phyloP scores from a whole-genome alignment of 139 green algal genomes.

The Ulvella scutata region DNA sequence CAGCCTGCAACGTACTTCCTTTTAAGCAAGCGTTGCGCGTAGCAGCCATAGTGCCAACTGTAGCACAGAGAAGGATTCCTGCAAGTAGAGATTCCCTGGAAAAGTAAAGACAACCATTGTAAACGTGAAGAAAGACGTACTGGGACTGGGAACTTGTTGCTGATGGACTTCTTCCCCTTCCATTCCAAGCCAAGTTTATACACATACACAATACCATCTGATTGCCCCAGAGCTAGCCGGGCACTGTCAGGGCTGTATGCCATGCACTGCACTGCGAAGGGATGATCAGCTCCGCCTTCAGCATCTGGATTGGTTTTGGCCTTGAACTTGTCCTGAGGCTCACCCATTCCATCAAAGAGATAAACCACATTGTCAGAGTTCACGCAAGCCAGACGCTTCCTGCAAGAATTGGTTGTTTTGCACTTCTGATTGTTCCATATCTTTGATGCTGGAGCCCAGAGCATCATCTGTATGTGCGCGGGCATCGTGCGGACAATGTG shows the following conservation, averaged over 20 bases:
- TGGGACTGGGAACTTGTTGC: conserved; percentile 59
- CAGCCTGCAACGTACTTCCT: too few species aligned
- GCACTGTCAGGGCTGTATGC: conserved; percentile 65
- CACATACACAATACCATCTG: conserved; percentile 76
- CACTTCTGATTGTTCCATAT: too few species aligned
- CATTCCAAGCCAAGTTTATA: conserved; percentile 55
- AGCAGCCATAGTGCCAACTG: too few species aligned
- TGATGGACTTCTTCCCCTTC: conserved; percentile 74
- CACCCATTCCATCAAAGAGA: conserved; percentile 66
- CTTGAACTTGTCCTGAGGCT: conserved; percentile 70
- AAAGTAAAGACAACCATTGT: too few species aligned
- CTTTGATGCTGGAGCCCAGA: too few species aligned
- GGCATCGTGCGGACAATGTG: too few species aligned
- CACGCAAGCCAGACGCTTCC: conserved; percentile 36
- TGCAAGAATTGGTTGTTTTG: not conserved
- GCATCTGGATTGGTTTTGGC: conserved; percentile 35
- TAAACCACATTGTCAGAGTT: conserved; percentile 64
- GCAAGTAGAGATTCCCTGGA: too few species aligned
- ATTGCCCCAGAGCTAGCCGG: conserved; percentile 69
- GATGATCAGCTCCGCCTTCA: not conserved
- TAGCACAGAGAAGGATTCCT: too few species aligned
- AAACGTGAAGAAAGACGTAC: too few species aligned
- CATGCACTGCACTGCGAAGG: conserved; percentile 56
- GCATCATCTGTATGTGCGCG: too few species aligned
- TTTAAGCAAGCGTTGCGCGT: too few species aligned